A percentile compares a stretch with the other conserved stretches of the same genome.
These are phyloP conservation scores for Jasminum sambac DNA, from an alignment of 257 asterid genomes.

Conservation along the genomic window DNA sequence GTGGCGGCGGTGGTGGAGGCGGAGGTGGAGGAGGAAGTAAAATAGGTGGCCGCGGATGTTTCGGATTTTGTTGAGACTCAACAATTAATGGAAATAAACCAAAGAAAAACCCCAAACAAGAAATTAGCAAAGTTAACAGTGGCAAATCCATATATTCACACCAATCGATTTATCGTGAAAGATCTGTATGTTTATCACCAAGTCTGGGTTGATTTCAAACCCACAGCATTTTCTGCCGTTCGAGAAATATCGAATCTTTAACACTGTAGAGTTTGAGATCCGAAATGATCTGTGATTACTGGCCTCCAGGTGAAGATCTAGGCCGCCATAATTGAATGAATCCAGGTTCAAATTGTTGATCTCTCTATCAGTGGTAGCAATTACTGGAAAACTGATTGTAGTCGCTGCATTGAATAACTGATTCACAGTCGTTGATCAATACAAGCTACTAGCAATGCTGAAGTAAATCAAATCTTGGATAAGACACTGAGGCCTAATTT, in stretches of 20 bases:
- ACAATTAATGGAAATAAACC: slow-evolving; percentile 26
- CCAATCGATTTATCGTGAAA: slow-evolving; percentile 22
- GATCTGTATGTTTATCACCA: slow-evolving; percentile 26
- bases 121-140: slow-evolving; percentile 25
- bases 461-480: background rate
- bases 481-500: background rate
- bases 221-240: background rate
- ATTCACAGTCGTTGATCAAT: too few species aligned
- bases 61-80: slow-evolving; percentile 29
- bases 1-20: slow-evolving; percentile 8
- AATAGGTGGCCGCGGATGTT: background rate
- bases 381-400: too few species aligned
- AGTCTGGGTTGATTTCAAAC: slow-evolving; percentile 46
- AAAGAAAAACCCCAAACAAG: slow-evolving; percentile 26
- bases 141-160: slow-evolving; percentile 35
- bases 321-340: slow-evolving; percentile 27
- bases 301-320: slow-evolving; percentile 3
- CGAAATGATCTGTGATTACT: slow-evolving; percentile 8
- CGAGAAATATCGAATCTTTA: slow-evolving; percentile 2
- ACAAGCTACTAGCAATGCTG: too few species aligned
- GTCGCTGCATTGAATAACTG: too few species aligned
- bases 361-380: slow-evolving; percentile 20
- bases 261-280: slow-evolving; percentile 13
- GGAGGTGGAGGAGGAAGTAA: slow-evolving; percentile 3
- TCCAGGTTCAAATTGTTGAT: slow-evolving; percentile 21